These are phyloP conservation scores for Zygnema cylindricum DNA, from an alignment of 139 green algal genomes.

Conservation along the genomic window DNA sequence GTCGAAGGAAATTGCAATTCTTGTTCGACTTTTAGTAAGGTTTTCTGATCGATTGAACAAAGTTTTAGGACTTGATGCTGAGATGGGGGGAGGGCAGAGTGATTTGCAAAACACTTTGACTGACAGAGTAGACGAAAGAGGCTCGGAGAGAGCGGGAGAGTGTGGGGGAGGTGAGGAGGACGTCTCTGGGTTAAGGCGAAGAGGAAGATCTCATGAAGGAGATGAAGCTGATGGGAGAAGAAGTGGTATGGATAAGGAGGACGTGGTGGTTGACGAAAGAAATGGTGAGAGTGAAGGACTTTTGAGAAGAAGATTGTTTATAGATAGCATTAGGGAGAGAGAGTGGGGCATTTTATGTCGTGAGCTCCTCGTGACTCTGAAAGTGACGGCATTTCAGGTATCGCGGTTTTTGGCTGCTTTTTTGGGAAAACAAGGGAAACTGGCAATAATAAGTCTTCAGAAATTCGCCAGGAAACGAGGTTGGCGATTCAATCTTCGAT, in stretches of 20 bases:
- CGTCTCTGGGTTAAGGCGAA: not conserved
- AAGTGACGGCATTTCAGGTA: not conserved
- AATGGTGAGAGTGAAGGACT: not conserved
- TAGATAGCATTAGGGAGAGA: not conserved
- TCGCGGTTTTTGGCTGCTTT: not conserved
- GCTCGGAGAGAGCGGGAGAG: not conserved
- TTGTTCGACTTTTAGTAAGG: constrained; percentile 76
- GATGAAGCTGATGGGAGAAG: not conserved
- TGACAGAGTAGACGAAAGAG: not conserved
- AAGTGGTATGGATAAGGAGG: not conserved
- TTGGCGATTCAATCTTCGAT: constrained; percentile 77
- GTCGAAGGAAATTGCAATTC: constrained; percentile 73
- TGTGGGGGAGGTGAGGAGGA: not conserved
- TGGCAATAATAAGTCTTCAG: not conserved
- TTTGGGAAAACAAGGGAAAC: not conserved
- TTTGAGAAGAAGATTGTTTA: not conserved
- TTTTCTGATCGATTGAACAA: constrained; percentile 51
- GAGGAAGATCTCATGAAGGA: not conserved
- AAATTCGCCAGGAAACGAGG: constrained; percentile 46
- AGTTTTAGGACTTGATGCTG: not conserved
- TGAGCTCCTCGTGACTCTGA: not conserved
- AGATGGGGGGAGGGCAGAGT: not conserved
- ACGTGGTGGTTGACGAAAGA: not conserved
- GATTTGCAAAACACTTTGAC: not conserved
- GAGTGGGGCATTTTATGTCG: not conserved